These are phyloP conservation scores for Oehlia diaphana DNA, from an alignment of 192 early-diverging fungal species.

Conservation along the genomic window DNA sequence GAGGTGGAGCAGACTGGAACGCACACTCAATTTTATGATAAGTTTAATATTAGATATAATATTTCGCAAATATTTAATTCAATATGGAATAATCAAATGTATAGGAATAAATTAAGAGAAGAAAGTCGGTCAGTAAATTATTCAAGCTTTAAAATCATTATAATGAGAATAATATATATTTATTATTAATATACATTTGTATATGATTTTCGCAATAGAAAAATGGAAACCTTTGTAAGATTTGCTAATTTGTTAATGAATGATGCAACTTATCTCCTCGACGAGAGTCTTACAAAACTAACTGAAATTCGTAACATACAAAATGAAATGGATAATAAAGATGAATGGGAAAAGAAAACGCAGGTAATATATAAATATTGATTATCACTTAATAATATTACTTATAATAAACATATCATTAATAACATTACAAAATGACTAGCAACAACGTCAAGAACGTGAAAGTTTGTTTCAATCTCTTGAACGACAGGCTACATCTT, in stretches of 20 bases:
- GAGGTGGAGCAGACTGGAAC: constrained; percentile 95
- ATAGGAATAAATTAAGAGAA: constrained; percentile 64
- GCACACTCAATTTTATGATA: constrained; percentile 95
- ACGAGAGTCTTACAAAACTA: constrained; percentile 88
- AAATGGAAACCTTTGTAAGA: constrained; percentile 78
- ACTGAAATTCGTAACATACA: constrained; percentile 82
- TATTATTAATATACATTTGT: too few species aligned
- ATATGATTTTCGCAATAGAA: constrained; percentile 35
- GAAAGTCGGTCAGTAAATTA: constrained; percentile 52
- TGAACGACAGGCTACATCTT: constrained; percentile 85
- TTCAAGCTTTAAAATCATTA: neutral
- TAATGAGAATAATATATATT: too few species aligned
- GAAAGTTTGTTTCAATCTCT: constrained; percentile 54
- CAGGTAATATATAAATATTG: constrained; percentile 39
- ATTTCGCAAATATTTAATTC: constrained; percentile 88
- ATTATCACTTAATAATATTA: neutral
- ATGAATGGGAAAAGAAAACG: constrained; percentile 48
- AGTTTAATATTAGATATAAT: constrained; percentile 97
- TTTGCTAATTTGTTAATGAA: constrained; percentile 93
- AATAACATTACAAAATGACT: neutral
- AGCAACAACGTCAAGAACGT: constrained; percentile 64
- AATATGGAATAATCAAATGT: constrained; percentile 73
- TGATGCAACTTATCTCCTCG: constrained; percentile 92
- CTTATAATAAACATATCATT: neutral
- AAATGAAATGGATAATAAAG: constrained; percentile 67